phyloP scores from a whole-genome alignment of 495 filamentous ascomycete species.

The Neurospora hispaniola region DNA sequence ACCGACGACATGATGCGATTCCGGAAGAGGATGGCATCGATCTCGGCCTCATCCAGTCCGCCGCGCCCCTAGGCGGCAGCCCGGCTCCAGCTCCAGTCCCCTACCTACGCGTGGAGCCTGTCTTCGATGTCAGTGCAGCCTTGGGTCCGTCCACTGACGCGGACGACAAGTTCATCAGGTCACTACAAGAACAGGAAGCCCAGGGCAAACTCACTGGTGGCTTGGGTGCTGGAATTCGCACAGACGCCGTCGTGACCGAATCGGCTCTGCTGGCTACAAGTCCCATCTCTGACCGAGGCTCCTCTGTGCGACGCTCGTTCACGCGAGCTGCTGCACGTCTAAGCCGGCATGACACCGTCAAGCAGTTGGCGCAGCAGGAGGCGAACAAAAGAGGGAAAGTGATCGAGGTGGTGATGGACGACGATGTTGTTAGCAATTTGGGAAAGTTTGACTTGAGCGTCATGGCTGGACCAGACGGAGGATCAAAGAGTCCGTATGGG shows the following conservation, averaged over 20 bases:
- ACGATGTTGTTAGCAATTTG: conserved; percentile 17
- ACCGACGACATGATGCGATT: conserved; percentile 27
- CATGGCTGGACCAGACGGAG: conserved; percentile 23
- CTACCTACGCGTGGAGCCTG: conserved; percentile 11
- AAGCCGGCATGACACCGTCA: conserved; percentile 24
- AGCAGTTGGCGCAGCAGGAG: conserved; percentile 36
- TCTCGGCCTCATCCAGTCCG: conserved; percentile 27
- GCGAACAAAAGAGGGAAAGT: conserved; percentile 42
- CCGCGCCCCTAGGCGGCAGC: conserved; percentile 20
- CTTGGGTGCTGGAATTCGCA: conserved; percentile 32
- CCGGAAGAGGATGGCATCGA: conserved; percentile 33
- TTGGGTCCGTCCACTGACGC: conserved; percentile 26
- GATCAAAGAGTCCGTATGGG: not conserved
- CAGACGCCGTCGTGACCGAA: conserved; percentile 27
- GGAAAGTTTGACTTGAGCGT: conserved; percentile 31
- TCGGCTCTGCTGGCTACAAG: conserved; percentile 30
- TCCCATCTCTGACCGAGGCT: conserved; percentile 18
- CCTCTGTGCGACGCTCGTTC: conserved; percentile 26
- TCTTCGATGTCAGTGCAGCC: conserved; percentile 29
- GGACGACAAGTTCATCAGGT: conserved; percentile 28
- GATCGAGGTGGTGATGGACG: conserved; percentile 40
- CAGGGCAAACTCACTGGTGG: conserved; percentile 39
- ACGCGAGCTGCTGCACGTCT: conserved; percentile 18
- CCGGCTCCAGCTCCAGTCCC: conserved; percentile 5
- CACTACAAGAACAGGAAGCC: conserved; percentile 33